Base-by-base conservation (phyloP, 768 basidiomycete species). In the Pleurotus ostreatus region DNA sequence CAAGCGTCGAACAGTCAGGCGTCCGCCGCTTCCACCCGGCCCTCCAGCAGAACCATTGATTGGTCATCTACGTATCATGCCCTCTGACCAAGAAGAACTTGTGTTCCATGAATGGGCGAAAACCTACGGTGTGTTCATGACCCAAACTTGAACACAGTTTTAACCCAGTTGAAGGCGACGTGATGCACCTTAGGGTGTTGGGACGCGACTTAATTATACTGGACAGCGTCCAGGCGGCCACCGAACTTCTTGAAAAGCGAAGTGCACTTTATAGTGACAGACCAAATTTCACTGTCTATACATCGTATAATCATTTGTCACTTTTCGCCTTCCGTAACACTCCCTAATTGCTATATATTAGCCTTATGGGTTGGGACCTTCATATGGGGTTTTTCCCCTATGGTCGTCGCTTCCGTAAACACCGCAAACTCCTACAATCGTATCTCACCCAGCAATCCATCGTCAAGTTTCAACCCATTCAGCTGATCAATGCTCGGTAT, bases 31-130 rank as follows among this genome's bases (percentile, higher is more conserved):
- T n/a, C 72, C 73, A 9, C 73, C 73, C 15, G 66, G 74, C 22
- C 73, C 72, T 2, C 73, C 73, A 9, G 62, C 66, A 12, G 70
- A 74, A 47, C 70, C 71, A 5, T 43, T 76, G 43, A 63, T 76
- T 11, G 74, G 74, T 8, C 73, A 76, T 56, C 59, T 71, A 13
- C 65, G 71, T 11, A 55, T 67, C 11, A 67, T 76, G n/a, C 74
- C 72, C 11, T 23, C 63, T 2, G 56, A 60, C 18, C 60, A 65
- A 39, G 63, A 63, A 45, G 64, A 66, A 5, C 59, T 64, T 5
- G 62, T 61, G 13, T 72, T 70, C 55, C 64, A 68, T 54, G 55
- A 67, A 20, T 67, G 68, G 64, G 63, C 70, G 1, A 68, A 70
- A 58, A 62, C 46, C 46, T 73, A 75, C 55, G 74, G 74, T 71